Evolutionary conservation across 78 protist genomes (phyloP), one percentile per base, ranked within the genome.

Genomic region (Emiliania huxleyi): DNA sequence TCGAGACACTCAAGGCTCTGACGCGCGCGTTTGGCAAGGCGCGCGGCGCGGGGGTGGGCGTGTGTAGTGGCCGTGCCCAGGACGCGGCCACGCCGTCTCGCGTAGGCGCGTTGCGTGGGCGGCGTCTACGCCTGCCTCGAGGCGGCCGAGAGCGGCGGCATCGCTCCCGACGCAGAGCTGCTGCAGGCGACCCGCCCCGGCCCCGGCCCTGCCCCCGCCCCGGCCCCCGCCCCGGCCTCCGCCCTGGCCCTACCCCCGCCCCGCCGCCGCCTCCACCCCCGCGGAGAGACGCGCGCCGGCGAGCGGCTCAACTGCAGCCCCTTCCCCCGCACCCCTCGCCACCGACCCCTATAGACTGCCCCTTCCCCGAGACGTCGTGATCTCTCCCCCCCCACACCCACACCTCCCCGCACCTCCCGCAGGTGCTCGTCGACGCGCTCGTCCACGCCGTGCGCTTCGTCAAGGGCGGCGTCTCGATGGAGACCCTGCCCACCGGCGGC

Each of bases 91-190:
- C n/a, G n/a, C n/a, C n/a, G n/a, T n/a, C n/a, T n/a, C n/a, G n/a
- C n/a, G n/a, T n/a, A n/a, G n/a, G n/a, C n/a, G n/a, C n/a, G n/a
- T n/a, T 29, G 26, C 56, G 25, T 44, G 29, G 38, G 3, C 19
- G 89, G 89, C 56, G 89, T 81, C 26, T 44, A 44, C 55, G n/a
- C 89, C 40, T 42, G 48, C 49, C 89, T 81, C 40, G 56, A 44
- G 11, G 5, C 23, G 18, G 23, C 29, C 56, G 11, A 0, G 23
- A 56, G 18, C 29, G 89, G 38, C 5, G 40, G 38, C 18, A 6
- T 44, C 2, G 22, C 0, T 52, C 56, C 89, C 6, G 56, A 44
- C 89, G 33, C 35, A 18, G 56, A 23, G 38, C 0, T 11, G 23
- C n/a, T 44, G 3, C 49, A 81, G 35, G 35, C n/a, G n/a, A n/a